Evolutionary conservation across 164 flowering plant species (phyloP).

Genomic region (Saururus chinensis): DNA sequence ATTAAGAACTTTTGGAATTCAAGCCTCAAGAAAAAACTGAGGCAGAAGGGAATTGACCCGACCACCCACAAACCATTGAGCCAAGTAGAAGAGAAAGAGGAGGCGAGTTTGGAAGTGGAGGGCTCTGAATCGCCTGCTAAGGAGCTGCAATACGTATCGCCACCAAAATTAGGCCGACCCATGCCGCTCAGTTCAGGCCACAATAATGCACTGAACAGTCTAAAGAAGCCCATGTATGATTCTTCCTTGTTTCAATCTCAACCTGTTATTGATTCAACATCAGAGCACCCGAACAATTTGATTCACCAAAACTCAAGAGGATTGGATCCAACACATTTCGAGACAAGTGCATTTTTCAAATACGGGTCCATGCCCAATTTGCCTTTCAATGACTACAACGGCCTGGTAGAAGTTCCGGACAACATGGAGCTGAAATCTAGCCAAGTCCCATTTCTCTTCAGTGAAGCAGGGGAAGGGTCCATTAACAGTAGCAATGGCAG

Average conservation of each 20-base stretch:
- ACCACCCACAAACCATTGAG: constrained; percentile 58
- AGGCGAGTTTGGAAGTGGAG: constrained; percentile 12
- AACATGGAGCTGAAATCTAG: constrained; percentile 26
- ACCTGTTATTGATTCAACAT: constrained; percentile 6
- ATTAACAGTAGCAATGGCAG: constrained; percentile 36
- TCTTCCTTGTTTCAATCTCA: constrained; percentile 25
- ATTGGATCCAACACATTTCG: constrained; percentile 17
- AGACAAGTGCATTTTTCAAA: constrained; percentile 16
- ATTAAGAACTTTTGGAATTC: constrained; percentile 92
- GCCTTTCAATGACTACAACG: constrained; percentile 28
- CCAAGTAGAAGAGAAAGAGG: constrained; percentile 18
- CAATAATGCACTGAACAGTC: constrained; percentile 6
- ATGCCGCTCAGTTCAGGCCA: constrained; percentile 8
- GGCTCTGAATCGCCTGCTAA: constrained; percentile 9
- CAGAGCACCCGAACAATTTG: constrained; percentile 9
- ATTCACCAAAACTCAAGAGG: constrained; percentile 12
- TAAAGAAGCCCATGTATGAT: constrained; percentile 24
- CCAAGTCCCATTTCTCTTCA: constrained; percentile 17
- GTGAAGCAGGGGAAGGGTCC: constrained; percentile 31
- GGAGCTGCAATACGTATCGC: constrained; percentile 4
- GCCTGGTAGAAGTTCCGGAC: constrained; percentile 31
- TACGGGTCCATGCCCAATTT: constrained; percentile 35
- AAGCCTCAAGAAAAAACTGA: constrained; percentile 68
- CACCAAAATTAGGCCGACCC: constrained; percentile 16
- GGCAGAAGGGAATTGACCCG: constrained; percentile 78